Percentiles rank a stretch among this genome's conserved stretches.
Conservation (phyloP, 768 basidiomycete genomes). For the Boletus reticulatus region DNA sequence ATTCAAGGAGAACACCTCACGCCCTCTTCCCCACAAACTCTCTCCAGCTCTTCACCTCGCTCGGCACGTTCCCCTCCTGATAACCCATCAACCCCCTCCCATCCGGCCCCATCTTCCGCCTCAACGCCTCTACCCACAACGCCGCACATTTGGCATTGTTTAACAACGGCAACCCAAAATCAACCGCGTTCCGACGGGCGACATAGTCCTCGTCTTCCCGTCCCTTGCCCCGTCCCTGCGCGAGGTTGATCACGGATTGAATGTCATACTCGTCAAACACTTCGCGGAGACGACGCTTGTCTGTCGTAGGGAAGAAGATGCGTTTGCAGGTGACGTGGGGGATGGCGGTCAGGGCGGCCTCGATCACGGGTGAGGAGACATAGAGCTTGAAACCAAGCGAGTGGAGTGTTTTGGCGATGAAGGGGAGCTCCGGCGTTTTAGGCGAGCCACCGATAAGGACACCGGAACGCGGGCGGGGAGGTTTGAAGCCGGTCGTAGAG, state of each 20-base stretch:
- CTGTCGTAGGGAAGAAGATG: constrained; percentile 94
- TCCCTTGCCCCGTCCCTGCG: constrained; percentile 70
- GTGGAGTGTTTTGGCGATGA: constrained; percentile 74
- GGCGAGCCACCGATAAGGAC: constrained; percentile 92
- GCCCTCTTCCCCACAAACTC: constrained; percentile 80
- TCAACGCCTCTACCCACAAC: constrained; percentile 88
- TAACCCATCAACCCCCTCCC: constrained; percentile 65
- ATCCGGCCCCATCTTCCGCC: constrained; percentile 70
- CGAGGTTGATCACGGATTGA: constrained; percentile 91
- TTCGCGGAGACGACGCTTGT: constrained; percentile 92
- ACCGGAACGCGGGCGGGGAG: constrained; percentile 80
- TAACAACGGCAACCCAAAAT: constrained; percentile 89
- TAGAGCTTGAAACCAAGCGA: constrained; percentile 95
- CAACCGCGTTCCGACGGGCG: constrained; percentile 92
- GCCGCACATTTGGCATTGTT: constrained; percentile 89
- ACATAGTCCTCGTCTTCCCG: constrained; percentile 94
- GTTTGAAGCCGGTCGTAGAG: constrained; percentile 93
- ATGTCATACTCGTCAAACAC: constrained; percentile 96
- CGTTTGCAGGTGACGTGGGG: constrained; percentile 79
- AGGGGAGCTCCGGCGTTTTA: constrained; percentile 80
- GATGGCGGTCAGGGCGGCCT: constrained; percentile 75
- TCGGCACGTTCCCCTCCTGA: constrained; percentile 82
- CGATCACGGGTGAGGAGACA: constrained; percentile 77
- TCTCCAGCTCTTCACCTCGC: constrained; percentile 89
- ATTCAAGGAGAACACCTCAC: constrained; percentile 22